Conservation (phyloP, 2,329 filamentous ascomycete species). For the Seiridium unicorne region DNA sequence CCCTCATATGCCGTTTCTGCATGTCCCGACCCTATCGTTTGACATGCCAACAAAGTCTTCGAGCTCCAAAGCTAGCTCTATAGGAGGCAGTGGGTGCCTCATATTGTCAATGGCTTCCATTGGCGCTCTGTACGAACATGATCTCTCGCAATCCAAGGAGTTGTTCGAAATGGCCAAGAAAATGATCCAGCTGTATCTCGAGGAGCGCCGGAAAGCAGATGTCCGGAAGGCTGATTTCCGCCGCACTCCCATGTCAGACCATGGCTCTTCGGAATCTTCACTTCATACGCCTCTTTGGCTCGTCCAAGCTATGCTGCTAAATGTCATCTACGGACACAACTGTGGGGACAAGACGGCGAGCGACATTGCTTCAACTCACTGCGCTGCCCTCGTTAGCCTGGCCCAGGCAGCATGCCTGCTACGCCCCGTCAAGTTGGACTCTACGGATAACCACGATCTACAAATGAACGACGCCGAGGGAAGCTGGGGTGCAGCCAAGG, state of each 20-base stretch:
- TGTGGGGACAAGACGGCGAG: conserved; percentile 88
- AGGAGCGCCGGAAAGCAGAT: conserved; percentile 85
- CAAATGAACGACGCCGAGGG: conserved; percentile 54
- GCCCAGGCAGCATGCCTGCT: conserved; percentile 82
- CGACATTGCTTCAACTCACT: conserved; percentile 90
- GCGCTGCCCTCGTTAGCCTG: conserved; percentile 84
- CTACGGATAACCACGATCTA: conserved; percentile 50
- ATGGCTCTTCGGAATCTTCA: conserved; percentile 54
- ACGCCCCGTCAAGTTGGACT: conserved; percentile 42
- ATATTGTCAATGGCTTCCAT: conserved; percentile 85
- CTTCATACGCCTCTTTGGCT: conserved; percentile 87
- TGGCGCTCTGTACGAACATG: conserved; percentile 75
- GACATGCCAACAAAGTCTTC: conserved; percentile 70
- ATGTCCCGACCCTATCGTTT: conserved; percentile 88
- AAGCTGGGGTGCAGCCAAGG: conserved; percentile 41
- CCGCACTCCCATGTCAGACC: conserved; percentile 46
- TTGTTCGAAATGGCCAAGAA: conserved; percentile 93
- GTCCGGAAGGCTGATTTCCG: conserved; percentile 64
- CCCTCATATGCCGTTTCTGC: conserved; percentile 91
- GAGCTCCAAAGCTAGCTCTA: conserved; percentile 56
- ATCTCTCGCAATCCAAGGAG: conserved; percentile 75
- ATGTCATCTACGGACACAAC: conserved; percentile 93
- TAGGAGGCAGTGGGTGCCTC: conserved; percentile 82
- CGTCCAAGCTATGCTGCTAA: conserved; percentile 94
- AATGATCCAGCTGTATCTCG: conserved; percentile 90